These are phyloP conservation scores for Tylopilus balloui DNA, from an alignment of 768 basidiomycete genomes.

Conservation along the genomic window DNA sequence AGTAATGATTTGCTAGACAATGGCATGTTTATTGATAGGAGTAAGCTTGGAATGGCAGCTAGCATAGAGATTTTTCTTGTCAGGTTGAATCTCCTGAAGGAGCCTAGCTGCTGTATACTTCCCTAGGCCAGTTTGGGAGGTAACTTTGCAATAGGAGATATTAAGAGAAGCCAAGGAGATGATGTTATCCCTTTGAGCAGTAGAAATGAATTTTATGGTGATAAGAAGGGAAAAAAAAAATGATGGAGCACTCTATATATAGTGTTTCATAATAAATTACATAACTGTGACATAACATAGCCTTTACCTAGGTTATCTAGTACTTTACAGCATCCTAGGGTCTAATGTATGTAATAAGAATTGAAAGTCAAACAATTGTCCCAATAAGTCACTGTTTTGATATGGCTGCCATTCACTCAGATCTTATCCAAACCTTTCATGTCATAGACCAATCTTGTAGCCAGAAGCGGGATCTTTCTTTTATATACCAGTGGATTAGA, in stretches of 20 bases:
- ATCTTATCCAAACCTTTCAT: background rate
- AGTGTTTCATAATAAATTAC: background rate
- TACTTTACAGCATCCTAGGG: slow-evolving; percentile 1
- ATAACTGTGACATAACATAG: background rate
- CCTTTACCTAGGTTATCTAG: background rate
- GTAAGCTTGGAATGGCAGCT: background rate
- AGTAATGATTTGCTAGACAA: background rate
- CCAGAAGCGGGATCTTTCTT: too few species aligned
- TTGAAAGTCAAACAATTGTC: background rate
- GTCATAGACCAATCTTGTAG: too few species aligned
- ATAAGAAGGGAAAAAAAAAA: background rate
- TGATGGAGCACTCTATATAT: background rate
- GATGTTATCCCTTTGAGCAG: background rate
- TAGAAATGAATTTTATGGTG: background rate
- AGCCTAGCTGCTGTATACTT: background rate
- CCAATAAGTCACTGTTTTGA: background rate
- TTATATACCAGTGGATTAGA: too few species aligned
- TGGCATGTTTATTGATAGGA: background rate
- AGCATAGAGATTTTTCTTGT: background rate
- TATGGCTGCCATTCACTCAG: background rate
- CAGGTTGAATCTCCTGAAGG: background rate
- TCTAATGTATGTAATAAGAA: background rate
- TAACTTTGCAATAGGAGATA: background rate
- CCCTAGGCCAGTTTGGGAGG: slow-evolving; percentile 2
- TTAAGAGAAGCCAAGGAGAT: background rate